These are phyloP conservation scores for Rhynchospora pubera DNA, from an alignment of 176 grass and related monocot genomes.

Conservation along the genomic window DNA sequence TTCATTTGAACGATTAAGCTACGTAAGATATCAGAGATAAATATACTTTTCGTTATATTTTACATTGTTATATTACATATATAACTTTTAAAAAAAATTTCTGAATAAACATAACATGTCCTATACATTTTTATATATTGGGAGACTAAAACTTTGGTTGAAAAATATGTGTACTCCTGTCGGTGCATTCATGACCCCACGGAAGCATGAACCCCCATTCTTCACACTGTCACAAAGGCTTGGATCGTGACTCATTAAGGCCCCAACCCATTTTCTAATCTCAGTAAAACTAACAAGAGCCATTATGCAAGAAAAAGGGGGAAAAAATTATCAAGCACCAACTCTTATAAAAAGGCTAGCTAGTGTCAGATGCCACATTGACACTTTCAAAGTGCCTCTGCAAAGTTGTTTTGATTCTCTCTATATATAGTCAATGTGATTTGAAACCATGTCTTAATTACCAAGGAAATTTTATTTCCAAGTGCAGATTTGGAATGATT, in stretches of 20 bases:
- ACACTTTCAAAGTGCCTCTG: constrained; percentile 17
- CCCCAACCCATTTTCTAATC: background rate
- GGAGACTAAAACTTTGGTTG: no score
- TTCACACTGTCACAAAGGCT: constrained; percentile 16
- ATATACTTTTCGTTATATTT: background rate
- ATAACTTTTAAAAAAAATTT: no score
- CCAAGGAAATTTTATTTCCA: background rate
- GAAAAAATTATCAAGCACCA: background rate
- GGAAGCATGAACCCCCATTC: constrained; percentile 10
- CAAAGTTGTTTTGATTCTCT: constrained; percentile 10
- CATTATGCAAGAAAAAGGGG: background rate
- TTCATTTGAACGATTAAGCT: background rate
- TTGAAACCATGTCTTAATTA: background rate
- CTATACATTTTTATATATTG: no score
- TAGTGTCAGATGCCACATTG: constrained; percentile 20
- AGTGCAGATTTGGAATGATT: background rate
- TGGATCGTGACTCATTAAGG: constrained; percentile 14
- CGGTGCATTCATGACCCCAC: background rate
- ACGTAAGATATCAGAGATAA: background rate
- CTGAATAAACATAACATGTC: no score
- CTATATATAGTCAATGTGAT: constrained; percentile 1
- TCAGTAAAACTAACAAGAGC: background rate
- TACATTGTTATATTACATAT: no score
- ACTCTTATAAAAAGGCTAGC: constrained; percentile 16
- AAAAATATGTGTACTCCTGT: background rate